Base-by-base conservation (phyloP, 495 filamentous ascomycete species). In the Parmelia sp. region DNA sequence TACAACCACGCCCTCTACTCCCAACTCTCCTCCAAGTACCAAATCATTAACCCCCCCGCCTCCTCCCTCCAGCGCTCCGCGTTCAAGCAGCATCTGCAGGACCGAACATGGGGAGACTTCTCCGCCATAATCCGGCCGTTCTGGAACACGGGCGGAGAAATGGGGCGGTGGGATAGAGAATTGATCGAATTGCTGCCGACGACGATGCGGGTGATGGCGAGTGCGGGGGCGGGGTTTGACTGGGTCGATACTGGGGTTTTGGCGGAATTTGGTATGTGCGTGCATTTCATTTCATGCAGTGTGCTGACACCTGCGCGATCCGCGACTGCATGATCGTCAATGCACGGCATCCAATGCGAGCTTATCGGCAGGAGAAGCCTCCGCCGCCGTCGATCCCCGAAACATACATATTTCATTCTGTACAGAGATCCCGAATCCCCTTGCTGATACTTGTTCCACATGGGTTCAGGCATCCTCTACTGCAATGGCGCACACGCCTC, bases 91-190 rank as follows among this genome's bases (percentile, higher is more conserved):
- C 88, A 83, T 8, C 75, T 92, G 55, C 78, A 80, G 64, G 84
- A 88, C 65, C 77, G 73, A 37, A 78, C 79, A 69, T 92, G 86
- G 80, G 89, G 89, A 7, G 77, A 90, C 65, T 91, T 92, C 70
- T 74, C 78, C 23, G 89, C 86, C 35, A 86, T 90, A 65, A 88
- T 90, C 71, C 80, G 88, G 25, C 89, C 88, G 1, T 90, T 89
- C 71, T 91, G 88, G 88, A 88, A 88, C 59, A 89, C 84, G 0
- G 88, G 88, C 11, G 86, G 86, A 15, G 89, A 91, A 75, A 90
- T 91, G 88, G 86, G 86, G 19, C 74, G 77, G 57, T 92, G 89
- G 89, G 88, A 91, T 70, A 74, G 76, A 39, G 88, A 91, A 71
- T 73, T 91, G 51, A 86, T 91, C 40, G 72, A 76, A 6, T 70